Evolutionary conservation across 768 basidiomycete genomes (phyloP).

Genomic region (Zangia roseola): DNA sequence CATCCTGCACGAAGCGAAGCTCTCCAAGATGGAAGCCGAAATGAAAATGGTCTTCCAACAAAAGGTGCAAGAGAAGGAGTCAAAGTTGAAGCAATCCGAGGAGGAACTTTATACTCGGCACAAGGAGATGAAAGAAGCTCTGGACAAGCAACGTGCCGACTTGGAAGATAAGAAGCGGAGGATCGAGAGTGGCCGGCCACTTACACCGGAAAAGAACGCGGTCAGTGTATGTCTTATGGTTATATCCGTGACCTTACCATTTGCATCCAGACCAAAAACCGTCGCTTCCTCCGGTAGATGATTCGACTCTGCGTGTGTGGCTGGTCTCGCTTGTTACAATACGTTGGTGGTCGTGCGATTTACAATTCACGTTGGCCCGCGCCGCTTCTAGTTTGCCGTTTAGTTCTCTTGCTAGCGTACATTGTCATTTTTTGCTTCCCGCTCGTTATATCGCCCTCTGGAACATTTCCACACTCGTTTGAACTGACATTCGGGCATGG

Average conservation of each 20-base stretch:
- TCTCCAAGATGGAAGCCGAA: conserved; percentile 99
- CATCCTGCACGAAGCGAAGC: conserved; percentile 92
- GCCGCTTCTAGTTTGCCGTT: conserved; percentile 39
- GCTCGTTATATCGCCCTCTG: conserved; percentile 31
- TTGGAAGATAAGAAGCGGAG: conserved; percentile 98
- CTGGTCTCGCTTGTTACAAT: conserved; percentile 28
- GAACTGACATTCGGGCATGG: conserved; percentile 52
- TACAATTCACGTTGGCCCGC: conserved; percentile 26
- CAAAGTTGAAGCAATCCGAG: conserved; percentile 98
- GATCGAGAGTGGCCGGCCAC: conserved; percentile 89
- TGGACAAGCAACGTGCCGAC: conserved; percentile 94
- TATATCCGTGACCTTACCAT: conserved; percentile 7
- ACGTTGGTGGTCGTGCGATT: conserved; percentile 27
- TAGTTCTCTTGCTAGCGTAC: conserved; percentile 43
- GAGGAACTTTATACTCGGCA: conserved; percentile 98
- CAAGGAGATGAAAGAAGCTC: conserved; percentile 99
- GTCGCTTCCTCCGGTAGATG: conserved; percentile 36
- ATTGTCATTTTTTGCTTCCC: conserved; percentile 35
- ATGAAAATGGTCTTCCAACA: conserved; percentile 99
- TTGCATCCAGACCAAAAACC: conserved; percentile 33
- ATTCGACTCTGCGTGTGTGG: conserved; percentile 3
- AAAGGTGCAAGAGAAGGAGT: conserved; percentile 99
- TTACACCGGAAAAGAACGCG: conserved; percentile 91
- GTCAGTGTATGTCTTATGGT: conserved; percentile 45
- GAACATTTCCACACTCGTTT: conserved; percentile 61